These are phyloP conservation scores for Trichoderma asperelloides DNA, from an alignment of 495 filamentous ascomycete genomes.

Conservation along the genomic window DNA sequence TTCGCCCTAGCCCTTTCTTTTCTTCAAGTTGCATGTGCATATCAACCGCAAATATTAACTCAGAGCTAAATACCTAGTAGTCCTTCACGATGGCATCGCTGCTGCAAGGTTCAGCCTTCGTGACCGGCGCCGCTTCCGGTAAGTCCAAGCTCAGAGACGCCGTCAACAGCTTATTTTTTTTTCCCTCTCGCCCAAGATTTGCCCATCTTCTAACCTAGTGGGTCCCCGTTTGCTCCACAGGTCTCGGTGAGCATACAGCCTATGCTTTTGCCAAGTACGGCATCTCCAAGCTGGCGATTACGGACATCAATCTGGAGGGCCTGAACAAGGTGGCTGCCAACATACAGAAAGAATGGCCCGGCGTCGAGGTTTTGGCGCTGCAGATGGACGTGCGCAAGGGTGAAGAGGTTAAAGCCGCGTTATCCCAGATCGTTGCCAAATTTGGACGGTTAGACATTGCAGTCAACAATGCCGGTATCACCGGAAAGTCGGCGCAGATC, in stretches of 20 bases:
- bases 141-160: slow-evolving; percentile 5
- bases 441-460: slow-evolving; percentile 53
- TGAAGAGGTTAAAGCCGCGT: slow-evolving; percentile 17
- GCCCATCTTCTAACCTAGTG: no score
- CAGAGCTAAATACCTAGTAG: no score
- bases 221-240: slow-evolving; percentile 5
- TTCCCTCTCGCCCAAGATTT: no score
- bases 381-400: slow-evolving; percentile 25
- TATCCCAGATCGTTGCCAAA: slow-evolving; percentile 33
- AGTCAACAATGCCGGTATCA: slow-evolving; percentile 61
- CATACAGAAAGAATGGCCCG: slow-evolving; percentile 20
- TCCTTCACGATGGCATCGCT: slow-evolving; percentile 19
- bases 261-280: slow-evolving; percentile 28
- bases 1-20: no score
- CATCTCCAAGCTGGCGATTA: slow-evolving; percentile 24
- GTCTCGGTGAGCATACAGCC: slow-evolving; percentile 29
- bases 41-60: no score
- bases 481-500: slow-evolving; percentile 47
- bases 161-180: no score
- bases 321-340: slow-evolving; percentile 17
- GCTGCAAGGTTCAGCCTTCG: slow-evolving; percentile 29
- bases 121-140: slow-evolving; percentile 34
- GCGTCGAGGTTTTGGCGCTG: slow-evolving; percentile 22
- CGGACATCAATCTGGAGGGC: slow-evolving; percentile 21
- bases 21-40: no score